A percentile compares a stretch with the other conserved stretches of the same genome.
Conservation (phyloP, 805 yeast species). For the Torulaspora gathmanii region DNA sequence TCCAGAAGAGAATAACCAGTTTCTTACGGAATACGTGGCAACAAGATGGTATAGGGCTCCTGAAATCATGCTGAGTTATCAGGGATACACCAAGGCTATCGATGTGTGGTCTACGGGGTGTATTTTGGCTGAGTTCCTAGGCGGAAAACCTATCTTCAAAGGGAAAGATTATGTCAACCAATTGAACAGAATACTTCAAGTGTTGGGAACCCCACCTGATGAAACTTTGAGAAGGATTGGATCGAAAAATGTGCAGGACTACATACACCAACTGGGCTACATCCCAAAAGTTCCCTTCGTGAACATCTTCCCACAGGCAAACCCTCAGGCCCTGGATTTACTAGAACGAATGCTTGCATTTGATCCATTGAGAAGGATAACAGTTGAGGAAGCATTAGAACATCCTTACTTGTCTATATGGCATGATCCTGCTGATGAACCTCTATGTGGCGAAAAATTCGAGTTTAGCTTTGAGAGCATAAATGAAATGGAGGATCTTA, state of each 20-base stretch:
- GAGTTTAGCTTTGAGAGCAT: conserved; percentile 84
- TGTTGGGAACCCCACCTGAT: conserved; percentile 87
- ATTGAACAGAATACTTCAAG: conserved; percentile 76
- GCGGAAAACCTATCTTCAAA: conserved; percentile 86
- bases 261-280: conserved; percentile 78
- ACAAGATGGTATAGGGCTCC: conserved; percentile 99
- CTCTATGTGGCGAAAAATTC: conserved; percentile 71
- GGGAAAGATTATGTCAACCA: conserved; percentile 97
- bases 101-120: conserved; percentile 99
- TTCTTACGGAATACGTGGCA: conserved; percentile 94
- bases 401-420: conserved; percentile 87
- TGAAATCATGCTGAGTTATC: conserved; percentile 91
- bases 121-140: conserved; percentile 86
- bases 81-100: conserved; percentile 92
- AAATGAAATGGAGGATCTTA: conserved; percentile 73
- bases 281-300: conserved; percentile 74
- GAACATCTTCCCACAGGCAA: conserved; percentile 75
- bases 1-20: conserved; percentile 85
- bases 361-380: conserved; percentile 78
- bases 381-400: conserved; percentile 79
- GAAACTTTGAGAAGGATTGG: conserved; percentile 67
- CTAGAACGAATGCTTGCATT: conserved; percentile 75
- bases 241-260: conserved; percentile 84
- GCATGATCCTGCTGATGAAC: conserved; percentile 94
- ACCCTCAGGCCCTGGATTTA: conserved; percentile 80